A percentile compares a stretch with the other conserved stretches of the same genome.
phyloP scores from a whole-genome alignment of 257 asterid species.

The Nicotiana benthamiana region DNA sequence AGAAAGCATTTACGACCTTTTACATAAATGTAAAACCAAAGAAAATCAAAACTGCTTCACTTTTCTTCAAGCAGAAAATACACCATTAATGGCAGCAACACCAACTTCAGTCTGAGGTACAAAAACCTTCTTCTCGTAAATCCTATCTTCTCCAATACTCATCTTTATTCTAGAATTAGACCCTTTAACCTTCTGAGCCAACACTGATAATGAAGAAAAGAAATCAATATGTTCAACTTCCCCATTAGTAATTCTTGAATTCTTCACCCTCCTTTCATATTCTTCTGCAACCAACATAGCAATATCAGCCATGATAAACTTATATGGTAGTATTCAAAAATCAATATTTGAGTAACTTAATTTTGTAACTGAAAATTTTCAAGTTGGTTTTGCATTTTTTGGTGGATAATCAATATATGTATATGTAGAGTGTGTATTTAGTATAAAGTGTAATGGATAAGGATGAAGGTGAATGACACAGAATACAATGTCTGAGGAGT shows the following conservation, averaged over 20 bases:
- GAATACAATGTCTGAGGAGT: background rate
- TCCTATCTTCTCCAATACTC: background rate
- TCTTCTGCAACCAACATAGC: slow-evolving; percentile 78
- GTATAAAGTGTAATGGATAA: background rate
- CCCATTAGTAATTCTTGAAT: slow-evolving; percentile 33
- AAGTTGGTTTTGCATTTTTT: background rate
- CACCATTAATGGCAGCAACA: background rate
- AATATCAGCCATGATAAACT: slow-evolving; percentile 53
- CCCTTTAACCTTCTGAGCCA: slow-evolving; percentile 24
- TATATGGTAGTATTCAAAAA: background rate
- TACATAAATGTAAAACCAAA: background rate
- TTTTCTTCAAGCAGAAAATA: background rate
- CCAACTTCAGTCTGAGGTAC: background rate
- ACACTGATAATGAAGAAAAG: slow-evolving; percentile 29
- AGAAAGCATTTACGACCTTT: background rate
- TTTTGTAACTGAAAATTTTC: background rate
- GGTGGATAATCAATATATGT: background rate
- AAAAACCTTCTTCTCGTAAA: background rate
- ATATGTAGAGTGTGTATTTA: background rate
- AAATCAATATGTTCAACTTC: slow-evolving; percentile 29
- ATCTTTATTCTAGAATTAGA: slow-evolving; percentile 7
- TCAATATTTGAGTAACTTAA: background rate
- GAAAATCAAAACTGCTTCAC: background rate
- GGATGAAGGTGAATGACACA: background rate
- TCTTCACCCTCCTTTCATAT: slow-evolving; percentile 59